Evolutionary conservation across 495 filamentous ascomycete genomes (phyloP), one percentile per base, ranked within the genome.

Genomic region (Xylaria longipes): DNA sequence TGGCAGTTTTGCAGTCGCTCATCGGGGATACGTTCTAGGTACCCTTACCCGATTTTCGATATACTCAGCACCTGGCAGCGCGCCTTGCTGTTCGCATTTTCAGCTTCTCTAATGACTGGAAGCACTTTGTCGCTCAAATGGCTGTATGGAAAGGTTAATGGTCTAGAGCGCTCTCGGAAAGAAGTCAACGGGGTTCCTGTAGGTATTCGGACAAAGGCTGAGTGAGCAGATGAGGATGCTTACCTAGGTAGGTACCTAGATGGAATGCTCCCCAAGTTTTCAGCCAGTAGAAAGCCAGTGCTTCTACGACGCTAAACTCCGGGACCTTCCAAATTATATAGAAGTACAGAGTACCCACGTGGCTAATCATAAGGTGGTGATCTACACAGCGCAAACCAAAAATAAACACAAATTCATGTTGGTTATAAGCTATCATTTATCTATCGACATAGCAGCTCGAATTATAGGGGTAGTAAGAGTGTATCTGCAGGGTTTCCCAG

Each of bases 1-100:
- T 5, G 11, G 8, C 20, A 37, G 14, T 15, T 61, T 48, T 25
- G 5, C 11, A 33, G 25, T 69, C 20, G 54, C 54, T 69, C 41
- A 69, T 27, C 15, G 27, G 8, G 20, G 17, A n/a, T 37, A 46
- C 11, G 17, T 22, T n/a, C 35, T 69, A 92, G 90, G 84, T 97
- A 97, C 73, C 94, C 94, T 4, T 97, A 97, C 83, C 94, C 94
- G 4, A 86, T 97, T 20, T 92, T 97, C 71, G 89, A 85, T 3
- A 78, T 88, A 27, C 78, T 96, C 35, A 83, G 80, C 56, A 89
- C 88, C 1, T 76, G 83, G 69, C 87, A 91, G 71, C 87, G 94
- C 31, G 78, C 90, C 39, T 80, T 86, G 20, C 84, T 97, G 14
- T 97, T 97, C 74, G 84, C 83, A 15, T 77, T 86, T 5, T 92